Conservation (phyloP, 1,284 basidiomycete species). For the Ganoderma resinaceum region DNA sequence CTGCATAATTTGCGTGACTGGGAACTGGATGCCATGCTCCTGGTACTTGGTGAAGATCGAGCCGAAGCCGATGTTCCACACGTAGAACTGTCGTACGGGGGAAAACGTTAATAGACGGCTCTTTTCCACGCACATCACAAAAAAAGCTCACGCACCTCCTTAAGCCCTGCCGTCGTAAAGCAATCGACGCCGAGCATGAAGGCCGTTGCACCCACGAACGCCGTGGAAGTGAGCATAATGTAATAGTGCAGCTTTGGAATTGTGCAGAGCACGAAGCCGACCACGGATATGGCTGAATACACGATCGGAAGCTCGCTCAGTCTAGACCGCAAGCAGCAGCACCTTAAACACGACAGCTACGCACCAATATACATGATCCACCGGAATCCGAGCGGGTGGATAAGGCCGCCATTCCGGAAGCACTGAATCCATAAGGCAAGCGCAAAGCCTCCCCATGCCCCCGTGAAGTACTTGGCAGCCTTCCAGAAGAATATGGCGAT, state of each 20-base stretch:
- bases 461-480: constrained; percentile 84
- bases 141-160: constrained; percentile 68
- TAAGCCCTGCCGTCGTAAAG: constrained; percentile 88
- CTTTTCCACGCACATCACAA: constrained; percentile 3
- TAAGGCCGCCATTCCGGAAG: constrained; percentile 83
- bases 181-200: constrained; percentile 95
- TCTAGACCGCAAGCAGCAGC: neutral
- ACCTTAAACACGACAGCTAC: constrained; percentile 31
- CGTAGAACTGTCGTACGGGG: constrained; percentile 75
- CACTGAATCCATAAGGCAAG: constrained; percentile 89
- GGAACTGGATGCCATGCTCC: constrained; percentile 75
- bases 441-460: constrained; percentile 89
- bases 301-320: constrained; percentile 26
- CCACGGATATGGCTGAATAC: constrained; percentile 43
- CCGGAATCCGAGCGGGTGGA: constrained; percentile 76
- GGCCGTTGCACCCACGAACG: constrained; percentile 90
- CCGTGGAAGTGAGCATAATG: constrained; percentile 83
- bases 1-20: constrained; percentile 89
- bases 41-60: constrained; percentile 80
- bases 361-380: constrained; percentile 90
- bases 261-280: constrained; percentile 57
- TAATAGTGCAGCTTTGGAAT: constrained; percentile 75
- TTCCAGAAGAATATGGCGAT: constrained; percentile 92
- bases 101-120: constrained; percentile 13
- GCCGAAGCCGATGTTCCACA: constrained; percentile 92